Percentiles rank a stretch among this genome's conserved stretches.
phyloP scores from a whole-genome alignment of 805 yeast species.

The Candida insectorum region DNA sequence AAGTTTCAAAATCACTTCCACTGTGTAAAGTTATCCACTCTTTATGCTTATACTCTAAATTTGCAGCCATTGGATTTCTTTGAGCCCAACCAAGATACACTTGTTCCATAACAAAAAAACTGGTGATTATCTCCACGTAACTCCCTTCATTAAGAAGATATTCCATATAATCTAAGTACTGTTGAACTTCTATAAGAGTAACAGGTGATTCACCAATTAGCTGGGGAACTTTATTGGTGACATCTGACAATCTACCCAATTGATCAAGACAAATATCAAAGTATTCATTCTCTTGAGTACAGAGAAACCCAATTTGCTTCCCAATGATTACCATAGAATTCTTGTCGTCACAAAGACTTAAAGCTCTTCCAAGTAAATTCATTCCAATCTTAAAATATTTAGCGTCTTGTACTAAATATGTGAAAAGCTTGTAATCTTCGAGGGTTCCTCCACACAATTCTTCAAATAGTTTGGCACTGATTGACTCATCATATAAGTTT shows the following conservation, averaged over 20 bases:
- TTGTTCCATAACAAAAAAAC: conserved; percentile 45
- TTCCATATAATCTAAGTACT: conserved; percentile 33
- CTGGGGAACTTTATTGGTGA: conserved; percentile 18
- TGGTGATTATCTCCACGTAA: conserved; percentile 43
- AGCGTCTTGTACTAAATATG: conserved; percentile 48
- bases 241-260: conserved; percentile 15
- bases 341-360: conserved; percentile 41
- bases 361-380: conserved; percentile 40
- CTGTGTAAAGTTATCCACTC: conserved; percentile 54
- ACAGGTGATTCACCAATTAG: conserved; percentile 16
- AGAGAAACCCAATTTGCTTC: conserved; percentile 50
- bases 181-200: conserved; percentile 31
- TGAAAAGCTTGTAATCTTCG: conserved; percentile 37
- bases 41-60: conserved; percentile 42
- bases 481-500: conserved; percentile 23
- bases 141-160: conserved; percentile 22
- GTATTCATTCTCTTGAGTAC: conserved; percentile 47
- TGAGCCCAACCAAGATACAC: conserved; percentile 55
- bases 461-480: conserved; percentile 38
- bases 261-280: conserved; percentile 28
- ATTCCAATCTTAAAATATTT: conserved; percentile 44
- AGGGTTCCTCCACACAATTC: conserved; percentile 47
- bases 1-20: conserved; percentile 43
- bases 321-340: conserved; percentile 38
- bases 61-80: conserved; percentile 19